Base-by-base conservation (phyloP, 805 yeast species). In the Tetrapisispora fleetii region DNA sequence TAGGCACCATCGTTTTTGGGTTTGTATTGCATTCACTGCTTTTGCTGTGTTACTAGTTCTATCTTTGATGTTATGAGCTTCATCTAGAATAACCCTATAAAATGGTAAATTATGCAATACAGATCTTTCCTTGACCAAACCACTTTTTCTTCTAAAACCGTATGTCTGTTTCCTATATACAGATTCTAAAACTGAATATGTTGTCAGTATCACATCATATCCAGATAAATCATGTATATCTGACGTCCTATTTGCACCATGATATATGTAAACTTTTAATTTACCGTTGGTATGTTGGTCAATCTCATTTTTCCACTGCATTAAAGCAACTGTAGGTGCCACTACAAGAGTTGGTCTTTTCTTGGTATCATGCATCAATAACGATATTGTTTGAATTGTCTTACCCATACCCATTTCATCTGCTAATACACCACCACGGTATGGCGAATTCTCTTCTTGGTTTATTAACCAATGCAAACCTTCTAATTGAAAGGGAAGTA, bases 371-470 rank as follows among this genome's bases (percentile, higher is more conserved):
- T 74, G 65, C 80, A 90, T 79, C 60, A 93, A 78, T 41, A 93
- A 67, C 0, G 95, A 93, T 52, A 93, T 91, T 37, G 96, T 91
- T 67, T 93, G 99, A 45, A 93, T 90, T 0, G 99, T 93, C 59
- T 93, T 93, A 53, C 99, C 99, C 98, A 93, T 91, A 36, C 99
- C 99, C 99, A 93, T 93, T 67, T 93, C 99, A 70, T 93, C 99
- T 5, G 99, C 98, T 43, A 93, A 70, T 10, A 93, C 83, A 16
- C 98, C 99, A 24, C 99, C 99, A 16, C 77, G 73, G 65, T 84
- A 91, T 40, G 73, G 75, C 22, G 85, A 74, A 41, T 52, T 38
- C 21, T 80, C 80, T 60, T 91, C 98, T 67, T 91, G 98, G 44
- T 79, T 74, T 14, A 78, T 56, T 51, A 93, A 74, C 99, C 99